Evolutionary conservation across 1,139 yeast species (phyloP), one percentile per base, ranked within the genome.

Genomic region (Saccharomyces hybrid): DNA sequence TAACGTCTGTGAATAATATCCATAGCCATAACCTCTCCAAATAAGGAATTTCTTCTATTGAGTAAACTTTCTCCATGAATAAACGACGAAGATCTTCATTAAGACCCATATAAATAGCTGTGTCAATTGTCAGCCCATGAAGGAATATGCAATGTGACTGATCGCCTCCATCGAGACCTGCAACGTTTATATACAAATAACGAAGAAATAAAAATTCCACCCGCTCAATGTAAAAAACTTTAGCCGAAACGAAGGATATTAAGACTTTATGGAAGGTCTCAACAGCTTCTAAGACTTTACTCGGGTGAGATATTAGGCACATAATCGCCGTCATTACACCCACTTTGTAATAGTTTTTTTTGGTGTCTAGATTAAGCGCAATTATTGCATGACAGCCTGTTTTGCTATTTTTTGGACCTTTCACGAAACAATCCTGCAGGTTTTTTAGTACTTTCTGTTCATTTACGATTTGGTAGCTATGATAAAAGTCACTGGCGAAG

Each of bases 301-400:
- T 55, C 19, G 55, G 55, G 41, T 49, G 64, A 32, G 59, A 54
- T 4, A 58, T 56, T 5, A 64, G 47, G 14, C 59, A 56, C 27
- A 66, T 27, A 26, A 68, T 61, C 56, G 58, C 53, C 14, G 66
- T 32, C 2, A 68, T 58, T 3, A 67, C 59, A 12, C 65, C 70
- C 32, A 61, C 58, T 34, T 58, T 62, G 48, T 58, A 67, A 49
- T 58, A 63, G 44, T 65, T 67, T 12, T 60, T 59, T 31, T 61
- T 64, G 27, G 29, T 50, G 14, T 46, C 55, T 5, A 54, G 27
- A 5, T 52, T 42, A 12, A 54, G 38, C 1, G 51, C n/a, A 24
- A 21, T 49, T 11, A 54, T 47, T 11, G 32, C 31, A 31, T 46
- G 52, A 34, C 50, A 26, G n/a, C 41, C 41, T 4, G 41, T 32